phyloP scores from a whole-genome alignment of 305 asterid species.

The Fraxinus paxiana region DNA sequence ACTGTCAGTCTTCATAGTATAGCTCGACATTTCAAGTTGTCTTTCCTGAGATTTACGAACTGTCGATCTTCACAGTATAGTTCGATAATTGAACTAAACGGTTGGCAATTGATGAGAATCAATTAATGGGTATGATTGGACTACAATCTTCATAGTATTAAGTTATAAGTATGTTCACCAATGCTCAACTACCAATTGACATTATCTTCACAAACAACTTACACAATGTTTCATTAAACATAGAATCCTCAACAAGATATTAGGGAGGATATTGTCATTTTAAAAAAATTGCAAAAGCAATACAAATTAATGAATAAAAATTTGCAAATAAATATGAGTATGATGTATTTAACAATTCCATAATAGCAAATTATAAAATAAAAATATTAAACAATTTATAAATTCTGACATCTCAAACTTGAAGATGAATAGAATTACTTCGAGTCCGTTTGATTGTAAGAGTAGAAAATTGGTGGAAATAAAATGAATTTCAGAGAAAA shows the following conservation, averaged over 20 bases:
- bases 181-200: neutral
- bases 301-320: neutral
- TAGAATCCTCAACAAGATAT: neutral
- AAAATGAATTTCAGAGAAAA: too few species aligned
- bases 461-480: too few species aligned
- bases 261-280: neutral
- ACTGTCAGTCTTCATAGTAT: neutral
- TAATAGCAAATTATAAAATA: neutral
- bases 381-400: too few species aligned
- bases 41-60: too few species aligned
- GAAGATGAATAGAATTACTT: neutral
- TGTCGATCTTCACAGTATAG: neutral
- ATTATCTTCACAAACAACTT: neutral
- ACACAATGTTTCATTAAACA: neutral
- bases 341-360: neutral
- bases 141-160: neutral
- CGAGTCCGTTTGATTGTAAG: too few species aligned
- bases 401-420: too few species aligned
- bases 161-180: too few species aligned
- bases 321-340: neutral
- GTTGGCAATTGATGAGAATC: neutral
- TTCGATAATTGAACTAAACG: neutral
- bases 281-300: neutral
- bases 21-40: too few species aligned
- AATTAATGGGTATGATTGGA: neutral